phyloP scores from a whole-genome alignment of 73 alveolate genomes.

The Stentor roeselii region DNA sequence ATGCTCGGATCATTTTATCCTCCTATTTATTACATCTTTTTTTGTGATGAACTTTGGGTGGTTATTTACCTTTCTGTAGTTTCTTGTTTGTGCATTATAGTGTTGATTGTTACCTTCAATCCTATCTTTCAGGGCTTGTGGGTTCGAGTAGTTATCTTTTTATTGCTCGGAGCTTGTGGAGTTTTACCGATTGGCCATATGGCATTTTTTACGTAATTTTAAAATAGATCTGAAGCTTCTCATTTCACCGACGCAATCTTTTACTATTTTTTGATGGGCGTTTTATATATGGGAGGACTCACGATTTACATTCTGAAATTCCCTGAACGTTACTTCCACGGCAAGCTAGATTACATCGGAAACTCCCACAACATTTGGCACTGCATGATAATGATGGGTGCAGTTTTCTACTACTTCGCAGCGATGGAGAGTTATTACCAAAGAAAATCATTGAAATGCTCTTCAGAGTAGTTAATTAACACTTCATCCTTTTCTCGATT shows the following conservation, averaged over 20 bases:
- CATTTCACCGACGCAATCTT: slow-evolving; percentile 41
- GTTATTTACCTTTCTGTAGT: slow-evolving; percentile 43
- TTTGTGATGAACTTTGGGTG: slow-evolving; percentile 57
- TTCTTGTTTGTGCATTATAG: slow-evolving; percentile 52
- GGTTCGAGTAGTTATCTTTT: slow-evolving; percentile 72
- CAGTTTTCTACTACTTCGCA: slow-evolving; percentile 46
- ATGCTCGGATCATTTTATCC: slow-evolving; percentile 93
- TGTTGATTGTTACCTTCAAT: slow-evolving; percentile 60
- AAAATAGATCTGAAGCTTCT: slow-evolving; percentile 19
- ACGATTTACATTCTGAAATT: slow-evolving; percentile 63
- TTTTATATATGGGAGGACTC: slow-evolving; percentile 75
- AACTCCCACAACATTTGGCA: slow-evolving; percentile 58
- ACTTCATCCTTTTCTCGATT: too few species aligned
- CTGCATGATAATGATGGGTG: slow-evolving; percentile 47
- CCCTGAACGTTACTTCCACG: slow-evolving; percentile 83
- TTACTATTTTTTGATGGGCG: slow-evolving; percentile 73
- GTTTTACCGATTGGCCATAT: slow-evolving; percentile 78
- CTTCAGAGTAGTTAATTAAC: neutral
- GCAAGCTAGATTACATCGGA: slow-evolving; percentile 74
- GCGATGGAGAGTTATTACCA: slow-evolving; percentile 28
- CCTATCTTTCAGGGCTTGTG: slow-evolving; percentile 74
- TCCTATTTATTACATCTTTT: slow-evolving; percentile 81
- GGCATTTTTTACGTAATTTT: slow-evolving; percentile 28
- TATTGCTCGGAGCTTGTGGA: slow-evolving; percentile 73
- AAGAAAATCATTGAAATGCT: slow-evolving; percentile 1